These are phyloP conservation scores for Hyaloperonospora arabidopsidis DNA, from an alignment of 352 stramenopile species.

Conservation along the genomic window DNA sequence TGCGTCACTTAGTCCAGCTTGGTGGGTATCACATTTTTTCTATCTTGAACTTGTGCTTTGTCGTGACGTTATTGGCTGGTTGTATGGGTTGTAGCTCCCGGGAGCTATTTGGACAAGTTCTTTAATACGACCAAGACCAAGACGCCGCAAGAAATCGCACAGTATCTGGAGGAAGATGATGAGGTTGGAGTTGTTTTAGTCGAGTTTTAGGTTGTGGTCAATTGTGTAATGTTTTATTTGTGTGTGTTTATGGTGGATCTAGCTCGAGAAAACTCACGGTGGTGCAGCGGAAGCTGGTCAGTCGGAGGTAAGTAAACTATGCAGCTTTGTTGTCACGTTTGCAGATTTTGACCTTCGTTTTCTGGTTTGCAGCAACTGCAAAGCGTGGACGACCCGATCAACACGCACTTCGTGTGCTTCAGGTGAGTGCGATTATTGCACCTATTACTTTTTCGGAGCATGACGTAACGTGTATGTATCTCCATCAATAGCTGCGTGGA, in stretches of 20 bases:
- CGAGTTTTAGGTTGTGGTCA: neutral
- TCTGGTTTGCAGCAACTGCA: slow-evolving; percentile 61
- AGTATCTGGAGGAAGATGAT: slow-evolving; percentile 86
- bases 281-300: slow-evolving; percentile 85
- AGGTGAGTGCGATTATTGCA: slow-evolving; percentile 31
- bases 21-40: slow-evolving; percentile 27
- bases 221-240: slow-evolving; percentile 7
- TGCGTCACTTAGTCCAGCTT: slow-evolving; percentile 57
- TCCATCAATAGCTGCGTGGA: slow-evolving; percentile 64
- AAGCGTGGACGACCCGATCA: slow-evolving; percentile 87
- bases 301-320: slow-evolving; percentile 51
- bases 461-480: slow-evolving; percentile 3
- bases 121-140: slow-evolving; percentile 75
- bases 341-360: neutral
- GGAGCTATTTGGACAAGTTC: slow-evolving; percentile 78
- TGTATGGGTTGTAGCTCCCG: slow-evolving; percentile 24
- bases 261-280: slow-evolving; percentile 90
- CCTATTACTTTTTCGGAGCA: neutral
- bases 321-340: neutral
- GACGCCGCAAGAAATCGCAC: slow-evolving; percentile 72
- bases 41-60: neutral
- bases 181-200: slow-evolving; percentile 32
- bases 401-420: slow-evolving; percentile 96
- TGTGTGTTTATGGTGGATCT: neutral
- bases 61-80: neutral